Conservation (phyloP, 164 flowering plant species). For the Euptelea pleiosperma region DNA sequence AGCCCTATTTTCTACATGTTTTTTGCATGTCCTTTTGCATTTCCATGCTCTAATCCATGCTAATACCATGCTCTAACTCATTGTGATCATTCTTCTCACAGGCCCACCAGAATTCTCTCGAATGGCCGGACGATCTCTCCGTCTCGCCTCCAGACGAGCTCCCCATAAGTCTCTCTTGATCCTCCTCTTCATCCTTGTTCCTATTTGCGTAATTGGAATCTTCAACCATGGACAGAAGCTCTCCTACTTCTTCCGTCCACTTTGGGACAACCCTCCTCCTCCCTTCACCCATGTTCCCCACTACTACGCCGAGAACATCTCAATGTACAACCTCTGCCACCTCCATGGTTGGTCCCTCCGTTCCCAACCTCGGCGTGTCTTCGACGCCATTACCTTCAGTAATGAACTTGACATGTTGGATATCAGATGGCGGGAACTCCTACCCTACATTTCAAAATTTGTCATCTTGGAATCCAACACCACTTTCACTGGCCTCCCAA, state of each 20-base stretch:
- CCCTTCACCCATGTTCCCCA: slow-evolving; percentile 34
- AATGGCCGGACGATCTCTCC: slow-evolving; percentile 17
- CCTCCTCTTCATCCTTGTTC: slow-evolving; percentile 9
- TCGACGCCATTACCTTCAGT: slow-evolving; percentile 35
- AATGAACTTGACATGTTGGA: slow-evolving; percentile 42
- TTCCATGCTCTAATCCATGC: too few species aligned
- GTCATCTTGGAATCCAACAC: slow-evolving; percentile 32
- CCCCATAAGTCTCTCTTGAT: slow-evolving; percentile 6
- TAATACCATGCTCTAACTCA: too few species aligned
- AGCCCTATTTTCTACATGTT: too few species aligned
- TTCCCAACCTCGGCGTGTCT: slow-evolving; percentile 29
- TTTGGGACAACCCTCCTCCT: slow-evolving; percentile 39
- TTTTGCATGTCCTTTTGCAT: too few species aligned
- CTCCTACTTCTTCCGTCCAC: slow-evolving; percentile 33
- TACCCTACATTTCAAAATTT: slow-evolving; percentile 28
- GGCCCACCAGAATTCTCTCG: background rate
- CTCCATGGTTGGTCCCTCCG: slow-evolving; percentile 42
- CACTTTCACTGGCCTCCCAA: slow-evolving; percentile 38
- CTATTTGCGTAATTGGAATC: slow-evolving; percentile 9
- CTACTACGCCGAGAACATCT: slow-evolving; percentile 34
- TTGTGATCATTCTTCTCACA: background rate
- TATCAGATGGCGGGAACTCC: slow-evolving; percentile 32
- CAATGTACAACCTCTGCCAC: slow-evolving; percentile 27
- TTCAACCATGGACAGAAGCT: slow-evolving; percentile 20
- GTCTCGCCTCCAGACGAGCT: slow-evolving; percentile 2